Evolutionary conservation across 2,329 filamentous ascomycete species (phyloP), one percentile per base, ranked within the genome.

Genomic region (Colletotrichum trifolii): DNA sequence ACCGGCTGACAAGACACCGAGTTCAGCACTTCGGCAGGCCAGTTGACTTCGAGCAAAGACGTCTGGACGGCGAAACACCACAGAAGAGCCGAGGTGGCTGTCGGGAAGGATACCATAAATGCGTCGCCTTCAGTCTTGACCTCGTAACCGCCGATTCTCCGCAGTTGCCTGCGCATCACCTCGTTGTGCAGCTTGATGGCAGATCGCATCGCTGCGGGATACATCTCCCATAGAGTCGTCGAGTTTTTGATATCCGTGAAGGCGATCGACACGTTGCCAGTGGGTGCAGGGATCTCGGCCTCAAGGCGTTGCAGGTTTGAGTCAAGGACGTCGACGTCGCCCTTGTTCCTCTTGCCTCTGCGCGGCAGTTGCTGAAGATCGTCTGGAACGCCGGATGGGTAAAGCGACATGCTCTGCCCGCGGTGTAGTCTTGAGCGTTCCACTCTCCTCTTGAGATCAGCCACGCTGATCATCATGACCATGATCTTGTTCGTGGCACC

Each of bases 191-290:
- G 90, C 78, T 95, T 96, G 79, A 99, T 99, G 15, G 94, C 94
- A 12, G 94, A 95, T 72, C 95, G 88, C 96, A 99, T 99, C 17
- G 96, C 94, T 67, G 91, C 91, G 1, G 94, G 93, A 74, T 95
- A 96, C 59, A 93, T 94, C 78, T 99, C 96, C 96, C 96, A 99
- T 7, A 99, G 83, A 43, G 92, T 89, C 1, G 96, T 99, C 33
- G 95, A 98, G 80, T 95, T 97, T 83, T 98, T 98, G 85, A 99
- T 99, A 81, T 99, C 96, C 0, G 96, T 99, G 76, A 99, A 99
- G 54, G 97, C 94, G 73, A 99, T 93, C 46, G 93, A 92, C 53
- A 98, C 89, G 72, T 97, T 93, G 50, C 95, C 95, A 2, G 90
- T 93, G 0, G 96, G 96, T 11, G 96, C 93, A 67, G 95, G 92